phyloP scores from a whole-genome alignment of 2,329 filamentous ascomycete species.

The Exophiala dermatitidis region DNA sequence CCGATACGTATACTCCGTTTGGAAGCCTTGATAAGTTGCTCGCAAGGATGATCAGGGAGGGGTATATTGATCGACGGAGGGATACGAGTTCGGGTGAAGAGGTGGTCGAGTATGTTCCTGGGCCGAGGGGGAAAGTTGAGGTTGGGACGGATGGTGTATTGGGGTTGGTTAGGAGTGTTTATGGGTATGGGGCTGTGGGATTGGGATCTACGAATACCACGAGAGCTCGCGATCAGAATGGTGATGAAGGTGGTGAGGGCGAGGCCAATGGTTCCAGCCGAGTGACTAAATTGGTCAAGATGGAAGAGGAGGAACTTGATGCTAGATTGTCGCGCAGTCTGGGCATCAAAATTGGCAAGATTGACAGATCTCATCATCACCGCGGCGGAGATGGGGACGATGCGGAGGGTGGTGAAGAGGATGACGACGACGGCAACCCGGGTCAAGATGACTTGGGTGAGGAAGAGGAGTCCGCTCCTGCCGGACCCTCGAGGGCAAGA shows the following conservation, averaged over 20 bases:
- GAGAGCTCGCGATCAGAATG: conserved; percentile 21
- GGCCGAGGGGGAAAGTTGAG: conserved; percentile 77
- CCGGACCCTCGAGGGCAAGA: conserved; percentile 5
- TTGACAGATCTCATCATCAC: no score
- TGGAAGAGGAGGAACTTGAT: conserved; percentile 46
- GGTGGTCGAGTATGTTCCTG: conserved; percentile 72
- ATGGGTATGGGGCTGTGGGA: conserved; percentile 34
- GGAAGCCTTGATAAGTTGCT: conserved; percentile 71
- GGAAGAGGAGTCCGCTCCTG: neutral
- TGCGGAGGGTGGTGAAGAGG: neutral
- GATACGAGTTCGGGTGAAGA: conserved; percentile 68
- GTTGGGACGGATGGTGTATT: conserved; percentile 70
- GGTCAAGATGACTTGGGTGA: neutral
- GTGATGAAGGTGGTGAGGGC: conserved; percentile 46
- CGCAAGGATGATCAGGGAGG: conserved; percentile 68
- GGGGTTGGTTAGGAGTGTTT: conserved; percentile 56
- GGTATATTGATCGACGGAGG: conserved; percentile 68
- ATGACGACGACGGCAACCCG: neutral
- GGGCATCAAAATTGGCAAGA: conserved; percentile 39
- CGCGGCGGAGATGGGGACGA: neutral
- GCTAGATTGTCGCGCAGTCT: conserved; percentile 56
- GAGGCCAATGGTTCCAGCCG: conserved; percentile 12
- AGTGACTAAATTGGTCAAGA: conserved; percentile 16
- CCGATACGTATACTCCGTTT: conserved; percentile 64
- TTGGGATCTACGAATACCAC: conserved; percentile 6